A percentile compares a stretch with the other conserved stretches of the same genome.
Conservation (phyloP, 768 basidiomycete species). For the Piloderma croceum region DNA sequence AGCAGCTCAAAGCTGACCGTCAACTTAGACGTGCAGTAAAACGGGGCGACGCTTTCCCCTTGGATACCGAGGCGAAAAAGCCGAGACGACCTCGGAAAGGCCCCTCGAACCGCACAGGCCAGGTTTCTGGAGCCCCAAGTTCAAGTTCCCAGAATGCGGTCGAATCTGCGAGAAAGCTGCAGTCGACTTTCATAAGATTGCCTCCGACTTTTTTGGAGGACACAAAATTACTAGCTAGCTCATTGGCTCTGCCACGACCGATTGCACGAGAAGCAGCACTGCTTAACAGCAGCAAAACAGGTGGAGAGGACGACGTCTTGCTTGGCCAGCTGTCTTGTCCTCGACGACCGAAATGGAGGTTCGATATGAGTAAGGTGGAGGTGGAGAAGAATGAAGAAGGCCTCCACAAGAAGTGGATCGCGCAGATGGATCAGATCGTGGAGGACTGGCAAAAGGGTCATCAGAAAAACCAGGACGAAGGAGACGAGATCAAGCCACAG, state of each 20-base stretch:
- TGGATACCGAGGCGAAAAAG: conserved; percentile 26
- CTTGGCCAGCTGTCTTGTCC: conserved; percentile 42
- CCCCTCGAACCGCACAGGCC: conserved; percentile 5
- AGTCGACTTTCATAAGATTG: conserved; percentile 66
- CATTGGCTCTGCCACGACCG: conserved; percentile 50
- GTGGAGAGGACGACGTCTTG: conserved; percentile 10
- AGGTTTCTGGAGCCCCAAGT: conserved; percentile 4
- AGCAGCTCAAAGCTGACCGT: conserved; percentile 65
- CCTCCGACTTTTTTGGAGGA: conserved; percentile 54
- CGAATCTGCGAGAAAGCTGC: conserved; percentile 45
- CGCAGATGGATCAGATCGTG: conserved; percentile 54
- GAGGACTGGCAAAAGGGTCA: conserved; percentile 40
- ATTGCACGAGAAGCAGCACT: conserved; percentile 38
- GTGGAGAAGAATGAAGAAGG: conserved; percentile 90
- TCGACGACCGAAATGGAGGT: conserved; percentile 79
- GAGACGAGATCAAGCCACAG: conserved; percentile 5
- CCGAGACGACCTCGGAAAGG: conserved; percentile 1
- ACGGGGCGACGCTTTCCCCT: conserved; percentile 56
- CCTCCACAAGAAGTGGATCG: conserved; percentile 73
- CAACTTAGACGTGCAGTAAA: conserved; percentile 81
- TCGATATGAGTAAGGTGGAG: conserved; percentile 81
- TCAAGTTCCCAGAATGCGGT: conserved; percentile 27
- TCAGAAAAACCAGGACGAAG: conserved; percentile 2
- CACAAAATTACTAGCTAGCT: conserved; percentile 51
- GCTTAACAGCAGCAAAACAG: conserved; percentile 23